phyloP scores from a whole-genome alignment of 139 green algal genomes.

The Micractinium conductrix region DNA sequence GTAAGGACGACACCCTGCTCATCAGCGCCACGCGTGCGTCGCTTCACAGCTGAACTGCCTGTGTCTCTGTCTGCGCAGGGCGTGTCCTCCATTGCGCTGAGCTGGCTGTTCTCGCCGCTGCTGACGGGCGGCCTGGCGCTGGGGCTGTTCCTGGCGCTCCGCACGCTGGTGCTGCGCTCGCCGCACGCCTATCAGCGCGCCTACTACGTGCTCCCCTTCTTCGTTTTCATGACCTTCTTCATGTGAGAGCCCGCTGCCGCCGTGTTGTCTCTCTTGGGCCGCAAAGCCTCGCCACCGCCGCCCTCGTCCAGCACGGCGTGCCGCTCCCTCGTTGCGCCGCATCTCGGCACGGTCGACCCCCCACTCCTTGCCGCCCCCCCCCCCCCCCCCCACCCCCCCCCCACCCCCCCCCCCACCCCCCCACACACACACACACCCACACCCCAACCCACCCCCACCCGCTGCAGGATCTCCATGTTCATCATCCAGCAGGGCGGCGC shows the following conservation, averaged over 20 bases:
- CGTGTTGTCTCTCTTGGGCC: no score
- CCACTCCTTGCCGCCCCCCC: background rate
- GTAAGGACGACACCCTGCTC: no score
- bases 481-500: conserved; percentile 64
- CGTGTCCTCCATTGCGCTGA: conserved; percentile 50
- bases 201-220: conserved; percentile 33
- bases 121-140: conserved; percentile 32
- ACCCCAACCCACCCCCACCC: background rate
- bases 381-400: background rate
- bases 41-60: no score
- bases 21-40: no score
- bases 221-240: conserved; percentile 53
- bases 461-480: conserved; percentile 57
- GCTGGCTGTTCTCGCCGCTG: conserved; percentile 64
- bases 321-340: background rate
- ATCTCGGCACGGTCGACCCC: background rate
- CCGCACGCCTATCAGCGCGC: conserved; percentile 25
- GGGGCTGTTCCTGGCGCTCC: conserved; percentile 3
- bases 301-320: no score
- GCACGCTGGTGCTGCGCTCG: conserved; percentile 22
- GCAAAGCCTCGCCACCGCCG: no score
- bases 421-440: background rate
- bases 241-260: conserved; percentile 17
- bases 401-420: background rate
- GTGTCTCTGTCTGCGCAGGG: conserved; percentile 46